Percentiles rank a stretch among this genome's conserved stretches.
These are phyloP conservation scores for Candida suzukii DNA, from an alignment of 805 yeast genomes.

Conservation along the genomic window DNA sequence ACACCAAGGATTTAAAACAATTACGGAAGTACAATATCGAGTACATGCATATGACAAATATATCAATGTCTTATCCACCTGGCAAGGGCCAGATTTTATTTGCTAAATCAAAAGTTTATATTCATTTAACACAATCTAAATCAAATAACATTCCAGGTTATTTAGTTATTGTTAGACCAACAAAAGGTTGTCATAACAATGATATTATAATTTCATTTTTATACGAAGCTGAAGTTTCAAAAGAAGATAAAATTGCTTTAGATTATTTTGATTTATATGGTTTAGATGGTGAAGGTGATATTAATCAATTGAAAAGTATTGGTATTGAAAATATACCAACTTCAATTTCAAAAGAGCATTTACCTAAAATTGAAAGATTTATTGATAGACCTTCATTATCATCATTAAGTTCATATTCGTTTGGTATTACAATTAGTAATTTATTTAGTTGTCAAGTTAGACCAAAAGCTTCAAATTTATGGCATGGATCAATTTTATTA, in stretches of 20 bases:
- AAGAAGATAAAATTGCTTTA: constrained; percentile 20
- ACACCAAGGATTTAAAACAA: no score
- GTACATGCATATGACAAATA: background rate
- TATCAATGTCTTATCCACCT: constrained; percentile 14
- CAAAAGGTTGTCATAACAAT: constrained; percentile 36
- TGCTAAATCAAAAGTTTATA: constrained; percentile 64
- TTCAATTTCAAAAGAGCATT: constrained; percentile 4
- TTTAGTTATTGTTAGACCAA: constrained; percentile 54
- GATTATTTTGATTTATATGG: constrained; percentile 32
- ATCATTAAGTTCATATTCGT: constrained; percentile 57
- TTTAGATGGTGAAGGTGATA: constrained; percentile 38
- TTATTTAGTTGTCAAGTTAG: constrained; percentile 78
- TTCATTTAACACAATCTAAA: constrained; percentile 73
- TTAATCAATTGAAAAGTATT: constrained; percentile 12
- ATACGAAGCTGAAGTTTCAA: constrained; percentile 41
- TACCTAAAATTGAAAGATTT: constrained; percentile 22
- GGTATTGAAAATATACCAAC: constrained; percentile 7
- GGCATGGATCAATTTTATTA: constrained; percentile 83
- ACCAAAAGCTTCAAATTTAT: constrained; percentile 79
- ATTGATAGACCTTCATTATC: constrained; percentile 48
- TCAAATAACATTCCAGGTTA: constrained; percentile 79
- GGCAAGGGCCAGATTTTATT: constrained; percentile 42
- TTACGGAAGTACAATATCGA: no score
- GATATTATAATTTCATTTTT: constrained; percentile 63
- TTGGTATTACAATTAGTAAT: constrained; percentile 51